Percentiles rank a stretch among this genome's conserved stretches.
Evolutionary conservation across 2,329 filamentous ascomycete genomes (phyloP).

Genomic region (Colletotrichum plurivorum): DNA sequence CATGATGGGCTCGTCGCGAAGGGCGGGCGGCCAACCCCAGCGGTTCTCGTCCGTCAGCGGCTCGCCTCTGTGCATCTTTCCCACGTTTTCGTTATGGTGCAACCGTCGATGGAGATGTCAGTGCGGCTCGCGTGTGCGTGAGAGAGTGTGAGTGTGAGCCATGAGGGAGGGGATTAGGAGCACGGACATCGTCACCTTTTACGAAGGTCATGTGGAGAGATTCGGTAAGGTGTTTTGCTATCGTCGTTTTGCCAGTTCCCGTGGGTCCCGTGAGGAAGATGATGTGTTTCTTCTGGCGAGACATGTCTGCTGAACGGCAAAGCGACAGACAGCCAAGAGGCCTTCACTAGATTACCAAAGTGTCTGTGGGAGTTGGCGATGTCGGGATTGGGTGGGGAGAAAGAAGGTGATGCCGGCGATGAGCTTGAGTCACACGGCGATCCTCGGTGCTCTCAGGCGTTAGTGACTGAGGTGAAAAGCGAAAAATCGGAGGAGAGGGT

Average conservation of each 20-base stretch:
- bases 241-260: constrained; percentile 73
- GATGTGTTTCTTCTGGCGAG: constrained; percentile 58
- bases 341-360: not conserved
- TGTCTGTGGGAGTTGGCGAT: not conserved
- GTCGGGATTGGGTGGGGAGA: not conserved
- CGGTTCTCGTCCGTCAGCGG: constrained; percentile 82
- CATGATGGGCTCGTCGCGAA: constrained; percentile 64
- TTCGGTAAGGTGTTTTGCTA: constrained; percentile 65
- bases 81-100: constrained; percentile 74
- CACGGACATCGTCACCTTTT: constrained; percentile 73
- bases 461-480: not conserved
- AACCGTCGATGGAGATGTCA: constrained; percentile 56
- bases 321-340: no score
- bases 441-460: constrained; percentile 10
- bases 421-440: constrained; percentile 10
- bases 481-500: not conserved
- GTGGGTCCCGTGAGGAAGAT: constrained; percentile 74
- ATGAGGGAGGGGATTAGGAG: not conserved
- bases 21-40: constrained; percentile 80
- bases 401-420: not conserved
- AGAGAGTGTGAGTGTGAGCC: not conserved
- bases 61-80: constrained; percentile 79
- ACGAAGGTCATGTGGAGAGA: constrained; percentile 67
- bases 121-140: constrained; percentile 20
- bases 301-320: not conserved